Evolutionary conservation across 2,329 filamentous ascomycete genomes (phyloP).

Genomic region (Venturia oleaginea): DNA sequence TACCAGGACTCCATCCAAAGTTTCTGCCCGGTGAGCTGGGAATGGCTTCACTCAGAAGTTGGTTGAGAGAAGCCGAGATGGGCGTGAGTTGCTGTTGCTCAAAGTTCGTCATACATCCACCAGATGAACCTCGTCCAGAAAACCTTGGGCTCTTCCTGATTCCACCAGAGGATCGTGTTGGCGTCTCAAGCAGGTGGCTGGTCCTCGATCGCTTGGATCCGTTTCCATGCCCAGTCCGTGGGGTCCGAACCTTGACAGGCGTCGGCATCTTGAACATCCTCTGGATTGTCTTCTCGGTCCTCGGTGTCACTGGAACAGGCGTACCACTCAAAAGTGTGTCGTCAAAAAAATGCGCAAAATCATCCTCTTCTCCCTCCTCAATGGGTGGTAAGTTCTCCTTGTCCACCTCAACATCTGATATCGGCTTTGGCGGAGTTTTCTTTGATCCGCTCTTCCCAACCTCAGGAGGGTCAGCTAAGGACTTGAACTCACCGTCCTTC

Average conservation of each 20-base stretch:
- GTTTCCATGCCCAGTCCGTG: slow-evolving; percentile 27
- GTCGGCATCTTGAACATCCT: slow-evolving; percentile 39
- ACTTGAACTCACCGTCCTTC: slow-evolving; percentile 53
- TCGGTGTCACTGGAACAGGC: slow-evolving; percentile 42
- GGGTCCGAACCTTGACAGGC: slow-evolving; percentile 28
- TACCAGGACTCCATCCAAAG: slow-evolving; percentile 18
- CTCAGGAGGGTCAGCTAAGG: slow-evolving; percentile 43
- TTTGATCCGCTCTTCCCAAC: slow-evolving; percentile 14
- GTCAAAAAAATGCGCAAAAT: slow-evolving; percentile 56
- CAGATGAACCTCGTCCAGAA: background rate
- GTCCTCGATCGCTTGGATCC: slow-evolving; percentile 18
- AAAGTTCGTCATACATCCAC: slow-evolving; percentile 16
- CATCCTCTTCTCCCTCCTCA: slow-evolving; percentile 32
- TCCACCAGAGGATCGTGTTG: slow-evolving; percentile 31
- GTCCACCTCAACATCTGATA: slow-evolving; percentile 35
- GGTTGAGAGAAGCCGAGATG: slow-evolving; percentile 53
- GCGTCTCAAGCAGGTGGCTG: slow-evolving; percentile 17
- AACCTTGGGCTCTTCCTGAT: slow-evolving; percentile 26
- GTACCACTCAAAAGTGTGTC: slow-evolving; percentile 16
- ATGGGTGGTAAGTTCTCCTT: slow-evolving; percentile 49
- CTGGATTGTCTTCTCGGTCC: slow-evolving; percentile 47
- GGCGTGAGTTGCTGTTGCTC: slow-evolving; percentile 37
- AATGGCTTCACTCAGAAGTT: slow-evolving; percentile 48
- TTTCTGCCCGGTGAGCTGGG: slow-evolving; percentile 27
- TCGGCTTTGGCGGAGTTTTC: slow-evolving; percentile 15